Conservation (phyloP, 1,284 basidiomycete species). For the Pholiota adiposa region DNA sequence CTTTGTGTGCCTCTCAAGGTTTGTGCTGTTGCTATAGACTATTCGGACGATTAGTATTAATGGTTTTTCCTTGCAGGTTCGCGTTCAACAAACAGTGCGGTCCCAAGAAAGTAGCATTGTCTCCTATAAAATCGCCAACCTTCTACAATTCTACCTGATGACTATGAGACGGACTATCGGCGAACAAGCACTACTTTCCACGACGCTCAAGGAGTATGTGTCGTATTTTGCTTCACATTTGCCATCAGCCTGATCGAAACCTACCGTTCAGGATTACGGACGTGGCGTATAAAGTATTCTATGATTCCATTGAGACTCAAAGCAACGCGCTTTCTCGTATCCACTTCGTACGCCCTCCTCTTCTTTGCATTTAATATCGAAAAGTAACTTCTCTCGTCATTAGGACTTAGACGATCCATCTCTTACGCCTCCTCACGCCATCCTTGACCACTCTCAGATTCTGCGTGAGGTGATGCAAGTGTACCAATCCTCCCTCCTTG, state of each 20-base stretch:
- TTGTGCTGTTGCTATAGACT: slow-evolving; percentile 6
- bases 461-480: slow-evolving; percentile 88
- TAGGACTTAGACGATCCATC: slow-evolving; percentile 79
- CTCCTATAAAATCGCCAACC: slow-evolving; percentile 89
- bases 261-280: slow-evolving; percentile 68
- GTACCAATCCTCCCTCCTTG: slow-evolving; percentile 82
- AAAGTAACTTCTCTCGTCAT: background rate
- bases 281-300: slow-evolving; percentile 82
- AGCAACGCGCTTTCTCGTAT: slow-evolving; percentile 76
- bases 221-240: too few relatives aligned
- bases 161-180: slow-evolving; percentile 95
- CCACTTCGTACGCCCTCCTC: slow-evolving; percentile 59
- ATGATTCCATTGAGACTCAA: slow-evolving; percentile 83
- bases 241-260: background rate
- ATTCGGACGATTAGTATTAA: slow-evolving; percentile 8
- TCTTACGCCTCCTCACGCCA: slow-evolving; percentile 75
- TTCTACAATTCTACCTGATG: slow-evolving; percentile 92
- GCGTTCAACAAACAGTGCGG: slow-evolving; percentile 91
- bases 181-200: slow-evolving; percentile 74
- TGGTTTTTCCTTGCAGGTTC: slow-evolving; percentile 50
- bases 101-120: slow-evolving; percentile 93
- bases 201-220: slow-evolving; percentile 80
- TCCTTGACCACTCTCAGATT: slow-evolving; percentile 83
- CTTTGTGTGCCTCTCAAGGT: slow-evolving; percentile 88
- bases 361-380: background rate